Conservation (phyloP, 2,329 filamentous ascomycete genomes). For the Aphanocladium album region DNA sequence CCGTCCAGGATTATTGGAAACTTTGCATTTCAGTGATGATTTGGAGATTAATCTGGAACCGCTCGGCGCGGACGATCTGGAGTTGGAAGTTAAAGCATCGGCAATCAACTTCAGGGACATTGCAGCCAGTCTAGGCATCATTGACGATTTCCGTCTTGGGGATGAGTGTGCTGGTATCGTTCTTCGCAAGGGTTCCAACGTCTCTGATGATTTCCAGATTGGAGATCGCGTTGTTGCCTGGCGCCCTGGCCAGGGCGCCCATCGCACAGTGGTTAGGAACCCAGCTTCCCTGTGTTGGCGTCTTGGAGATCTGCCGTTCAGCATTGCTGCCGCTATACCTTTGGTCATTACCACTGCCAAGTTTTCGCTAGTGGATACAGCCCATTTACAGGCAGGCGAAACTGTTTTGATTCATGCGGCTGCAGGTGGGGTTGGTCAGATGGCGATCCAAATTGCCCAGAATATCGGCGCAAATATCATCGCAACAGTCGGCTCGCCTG, state of each 20-base stretch:
- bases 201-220: constrained; percentile 18
- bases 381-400: constrained; percentile 19
- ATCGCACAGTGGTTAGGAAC: constrained; percentile 24
- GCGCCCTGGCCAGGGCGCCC: constrained; percentile 18
- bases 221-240: constrained; percentile 28
- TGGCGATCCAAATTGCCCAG: constrained; percentile 32
- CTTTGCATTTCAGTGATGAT: constrained; percentile 24
- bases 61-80: constrained; percentile 20
- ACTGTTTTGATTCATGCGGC: constrained; percentile 34
- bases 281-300: constrained; percentile 26
- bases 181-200: constrained; percentile 16
- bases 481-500: constrained; percentile 28
- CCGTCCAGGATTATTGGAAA: constrained; percentile 24
- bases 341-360: constrained; percentile 25
- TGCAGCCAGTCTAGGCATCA: constrained; percentile 24
- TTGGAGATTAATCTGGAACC: constrained; percentile 6
- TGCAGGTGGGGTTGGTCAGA: constrained; percentile 32
- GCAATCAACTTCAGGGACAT: constrained; percentile 34
- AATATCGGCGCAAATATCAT: constrained; percentile 32
- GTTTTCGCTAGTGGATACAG: constrained; percentile 22
- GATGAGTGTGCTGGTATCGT: constrained; percentile 24
- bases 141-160: constrained; percentile 19
- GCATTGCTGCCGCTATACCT: constrained; percentile 24
- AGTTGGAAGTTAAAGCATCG: constrained; percentile 26
- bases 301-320: constrained; percentile 19